Percentiles rank a stretch among this genome's conserved stretches.
Conservation (phyloP, 805 yeast genomes). For the Saccharomycopsis schoenii region DNA sequence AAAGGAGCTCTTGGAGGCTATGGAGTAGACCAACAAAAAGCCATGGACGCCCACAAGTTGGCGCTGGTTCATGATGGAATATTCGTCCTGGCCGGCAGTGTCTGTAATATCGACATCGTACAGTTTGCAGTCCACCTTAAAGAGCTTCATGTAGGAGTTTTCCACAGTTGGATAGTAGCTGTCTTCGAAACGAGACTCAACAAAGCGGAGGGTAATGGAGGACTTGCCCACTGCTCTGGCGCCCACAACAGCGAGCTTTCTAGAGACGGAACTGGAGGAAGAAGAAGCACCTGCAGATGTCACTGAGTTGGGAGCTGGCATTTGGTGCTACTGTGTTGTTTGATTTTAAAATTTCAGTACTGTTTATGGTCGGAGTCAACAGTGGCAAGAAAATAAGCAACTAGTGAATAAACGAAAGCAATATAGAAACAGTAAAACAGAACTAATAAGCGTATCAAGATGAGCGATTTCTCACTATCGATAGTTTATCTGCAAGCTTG, state of each 20-base stretch:
- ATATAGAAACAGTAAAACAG: too few species aligned
- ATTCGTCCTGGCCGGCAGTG: slow-evolving; percentile 92
- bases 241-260: slow-evolving; percentile 82
- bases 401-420: too few species aligned
- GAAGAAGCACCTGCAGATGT: neutral
- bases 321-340: neutral
- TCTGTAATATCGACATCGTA: slow-evolving; percentile 79
- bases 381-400: too few species aligned
- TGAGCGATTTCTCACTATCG: too few species aligned
- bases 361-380: too few species aligned
- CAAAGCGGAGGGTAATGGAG: slow-evolving; percentile 73
- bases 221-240: slow-evolving; percentile 85
- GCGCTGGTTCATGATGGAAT: slow-evolving; percentile 67
- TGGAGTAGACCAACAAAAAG: slow-evolving; percentile 70
- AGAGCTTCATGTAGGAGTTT: slow-evolving; percentile 65
- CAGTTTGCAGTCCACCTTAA: slow-evolving; percentile 60
- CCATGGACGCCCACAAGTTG: slow-evolving; percentile 79
- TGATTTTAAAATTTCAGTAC: too few species aligned
- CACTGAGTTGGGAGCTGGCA: neutral
- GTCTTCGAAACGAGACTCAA: slow-evolving; percentile 82
- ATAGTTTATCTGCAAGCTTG: too few species aligned
- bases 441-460: too few species aligned
- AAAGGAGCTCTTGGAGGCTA: slow-evolving; percentile 67
- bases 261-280: slow-evolving; percentile 26
- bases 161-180: slow-evolving; percentile 87